Percentiles rank a stretch among this genome's conserved stretches.
These are phyloP conservation scores for Chloropicon primus DNA, from an alignment of 139 green algal genomes.

Conservation along the genomic window DNA sequence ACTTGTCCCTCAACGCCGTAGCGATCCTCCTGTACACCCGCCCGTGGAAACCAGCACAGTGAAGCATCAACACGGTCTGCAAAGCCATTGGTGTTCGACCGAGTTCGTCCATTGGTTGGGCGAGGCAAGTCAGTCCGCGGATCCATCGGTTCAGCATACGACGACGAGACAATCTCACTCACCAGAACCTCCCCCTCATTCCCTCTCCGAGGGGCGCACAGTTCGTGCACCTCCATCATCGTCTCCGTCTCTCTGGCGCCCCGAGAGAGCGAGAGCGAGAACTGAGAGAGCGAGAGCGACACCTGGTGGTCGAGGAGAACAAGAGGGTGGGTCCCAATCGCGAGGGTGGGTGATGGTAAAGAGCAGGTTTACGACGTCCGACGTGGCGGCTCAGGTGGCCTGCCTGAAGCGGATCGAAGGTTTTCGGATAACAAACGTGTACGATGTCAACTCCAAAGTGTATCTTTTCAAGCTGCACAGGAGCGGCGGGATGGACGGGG, in stretches of 20 bases:
- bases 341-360: slow-evolving; percentile 80
- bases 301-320: background rate
- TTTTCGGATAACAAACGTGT: slow-evolving; percentile 81
- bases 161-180: too few species aligned
- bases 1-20: background rate
- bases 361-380: slow-evolving; percentile 65
- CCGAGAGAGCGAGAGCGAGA: too few species aligned
- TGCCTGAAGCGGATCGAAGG: slow-evolving; percentile 69
- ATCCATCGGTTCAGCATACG: too few species aligned
- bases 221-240: background rate
- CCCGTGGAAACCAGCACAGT: background rate
- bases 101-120: too few species aligned
- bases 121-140: too few species aligned
- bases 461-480: slow-evolving; percentile 84
- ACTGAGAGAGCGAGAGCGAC: too few species aligned
- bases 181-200: background rate
- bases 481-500: slow-evolving; percentile 48
- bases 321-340: background rate
- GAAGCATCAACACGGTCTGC: background rate
- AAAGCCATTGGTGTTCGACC: too few species aligned
- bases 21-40: background rate
- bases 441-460: slow-evolving; percentile 82
- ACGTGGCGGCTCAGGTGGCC: slow-evolving; percentile 79
- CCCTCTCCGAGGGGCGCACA: background rate
- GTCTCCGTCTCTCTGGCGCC: too few species aligned